phyloP scores from a whole-genome alignment of 768 basidiomycete species.

The Lentinula raphanica region DNA sequence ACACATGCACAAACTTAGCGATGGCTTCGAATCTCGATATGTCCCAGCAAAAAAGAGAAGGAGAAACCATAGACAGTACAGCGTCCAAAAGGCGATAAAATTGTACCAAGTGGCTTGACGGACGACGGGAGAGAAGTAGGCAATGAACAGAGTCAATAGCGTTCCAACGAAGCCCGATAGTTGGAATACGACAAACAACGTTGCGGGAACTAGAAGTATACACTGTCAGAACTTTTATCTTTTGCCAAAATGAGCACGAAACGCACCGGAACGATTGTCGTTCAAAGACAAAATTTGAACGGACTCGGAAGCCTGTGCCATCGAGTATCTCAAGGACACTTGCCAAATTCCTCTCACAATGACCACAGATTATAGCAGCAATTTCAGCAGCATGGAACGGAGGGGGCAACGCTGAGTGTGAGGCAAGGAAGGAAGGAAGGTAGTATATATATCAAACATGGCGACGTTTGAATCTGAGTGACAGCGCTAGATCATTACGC shows the following conservation, averaged over 20 bases:
- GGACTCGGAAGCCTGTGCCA: neutral
- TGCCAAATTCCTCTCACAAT: neutral
- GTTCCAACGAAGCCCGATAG: neutral
- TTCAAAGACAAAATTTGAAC: neutral
- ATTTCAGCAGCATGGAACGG: neutral
- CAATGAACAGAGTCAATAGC: neutral
- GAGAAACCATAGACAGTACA: constrained; percentile 29
- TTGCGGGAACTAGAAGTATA: neutral
- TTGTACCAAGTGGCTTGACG: constrained; percentile 25
- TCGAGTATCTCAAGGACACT: neutral
- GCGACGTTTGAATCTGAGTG: neutral
- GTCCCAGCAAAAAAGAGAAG: constrained; percentile 28
- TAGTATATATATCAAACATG: neutral
- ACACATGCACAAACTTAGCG: constrained; percentile 21
- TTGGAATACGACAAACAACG: neutral
- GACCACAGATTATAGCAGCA: neutral
- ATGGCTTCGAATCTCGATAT: constrained; percentile 16
- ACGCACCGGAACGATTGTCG: neutral
- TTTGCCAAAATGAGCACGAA: neutral
- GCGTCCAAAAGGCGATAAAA: constrained; percentile 32
- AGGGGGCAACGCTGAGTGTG: neutral
- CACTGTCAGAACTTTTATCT: neutral
- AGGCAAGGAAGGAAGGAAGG: neutral
- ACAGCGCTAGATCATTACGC: neutral
- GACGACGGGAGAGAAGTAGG: neutral